Percentiles rank a stretch among this genome's conserved stretches.
These are phyloP conservation scores for Isoetes taiwanensis DNA, from an alignment of 75 land plant genomes.

Conservation along the genomic window DNA sequence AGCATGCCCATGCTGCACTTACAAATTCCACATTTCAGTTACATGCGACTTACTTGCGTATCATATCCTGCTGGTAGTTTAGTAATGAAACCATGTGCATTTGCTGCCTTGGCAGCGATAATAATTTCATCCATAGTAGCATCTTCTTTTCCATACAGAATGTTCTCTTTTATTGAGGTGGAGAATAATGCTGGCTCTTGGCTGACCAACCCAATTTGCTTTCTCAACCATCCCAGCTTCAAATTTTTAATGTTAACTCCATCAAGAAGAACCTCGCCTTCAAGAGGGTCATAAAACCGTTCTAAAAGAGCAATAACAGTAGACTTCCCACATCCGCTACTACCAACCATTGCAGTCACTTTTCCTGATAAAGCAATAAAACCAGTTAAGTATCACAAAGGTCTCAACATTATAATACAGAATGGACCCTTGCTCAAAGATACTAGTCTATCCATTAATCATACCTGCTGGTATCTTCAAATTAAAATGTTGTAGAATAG, in stretches of 20 bases:
- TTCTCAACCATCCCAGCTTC: constrained; percentile 6
- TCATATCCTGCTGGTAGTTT: constrained; percentile 4
- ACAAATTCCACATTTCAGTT: too few relatives aligned
- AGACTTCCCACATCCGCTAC: constrained; percentile 4
- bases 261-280: not conserved
- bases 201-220: constrained; percentile 7
- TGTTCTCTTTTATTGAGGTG: constrained; percentile 8
- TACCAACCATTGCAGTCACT: not conserved
- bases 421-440: not conserved
- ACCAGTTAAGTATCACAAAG: not conserved
- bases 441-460: not conserved
- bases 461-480: not conserved
- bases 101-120: not conserved
- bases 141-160: constrained; percentile 3
- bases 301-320: constrained; percentile 1
- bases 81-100: not conserved
- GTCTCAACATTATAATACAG: not conserved
- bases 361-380: not conserved
- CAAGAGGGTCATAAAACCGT: constrained; percentile 1
- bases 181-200: constrained; percentile 6
- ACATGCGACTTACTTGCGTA: not conserved
- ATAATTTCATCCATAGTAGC: constrained; percentile 2
- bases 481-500: not conserved
- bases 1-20: too few relatives aligned
- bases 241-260: constrained; percentile 1